Conservation (phyloP, 148 eudicot genomes). For the Diospyros kaki region DNA sequence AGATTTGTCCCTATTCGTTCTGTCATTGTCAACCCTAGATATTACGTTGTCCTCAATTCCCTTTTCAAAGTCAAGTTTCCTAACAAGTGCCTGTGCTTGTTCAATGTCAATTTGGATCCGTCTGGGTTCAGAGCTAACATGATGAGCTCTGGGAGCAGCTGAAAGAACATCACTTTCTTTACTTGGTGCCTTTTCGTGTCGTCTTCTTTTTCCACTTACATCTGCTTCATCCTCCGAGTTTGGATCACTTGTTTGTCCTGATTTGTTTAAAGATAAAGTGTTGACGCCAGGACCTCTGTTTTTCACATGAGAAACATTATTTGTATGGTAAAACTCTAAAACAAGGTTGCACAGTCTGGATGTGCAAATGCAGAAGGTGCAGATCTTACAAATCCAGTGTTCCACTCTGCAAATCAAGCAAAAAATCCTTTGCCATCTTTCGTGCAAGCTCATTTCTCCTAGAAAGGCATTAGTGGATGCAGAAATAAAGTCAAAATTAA, state of each 20-base stretch:
- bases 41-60: slow-evolving; percentile 82
- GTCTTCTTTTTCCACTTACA: slow-evolving; percentile 52
- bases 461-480: neutral
- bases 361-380: neutral
- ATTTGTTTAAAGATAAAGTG: slow-evolving; percentile 37
- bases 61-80: slow-evolving; percentile 73
- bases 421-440: slow-evolving; percentile 71
- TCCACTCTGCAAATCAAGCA: slow-evolving; percentile 71
- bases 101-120: slow-evolving; percentile 64
- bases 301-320: slow-evolving; percentile 1
- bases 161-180: slow-evolving; percentile 54
- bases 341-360: neutral
- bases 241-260: slow-evolving; percentile 63
- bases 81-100: slow-evolving; percentile 62
- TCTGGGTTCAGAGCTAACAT: slow-evolving; percentile 60
- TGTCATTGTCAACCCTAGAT: slow-evolving; percentile 64
- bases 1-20: slow-evolving; percentile 68
- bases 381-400: slow-evolving; percentile 62
- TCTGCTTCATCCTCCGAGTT: slow-evolving; percentile 74
- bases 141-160: slow-evolving; percentile 68
- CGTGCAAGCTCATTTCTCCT: slow-evolving; percentile 81
- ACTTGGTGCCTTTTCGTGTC: slow-evolving; percentile 38
- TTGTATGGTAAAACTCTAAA: too few species aligned
- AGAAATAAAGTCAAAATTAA: neutral
- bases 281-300: slow-evolving; percentile 66